Conservation (phyloP, 345 rosid species). For the Balakata baccata region DNA sequence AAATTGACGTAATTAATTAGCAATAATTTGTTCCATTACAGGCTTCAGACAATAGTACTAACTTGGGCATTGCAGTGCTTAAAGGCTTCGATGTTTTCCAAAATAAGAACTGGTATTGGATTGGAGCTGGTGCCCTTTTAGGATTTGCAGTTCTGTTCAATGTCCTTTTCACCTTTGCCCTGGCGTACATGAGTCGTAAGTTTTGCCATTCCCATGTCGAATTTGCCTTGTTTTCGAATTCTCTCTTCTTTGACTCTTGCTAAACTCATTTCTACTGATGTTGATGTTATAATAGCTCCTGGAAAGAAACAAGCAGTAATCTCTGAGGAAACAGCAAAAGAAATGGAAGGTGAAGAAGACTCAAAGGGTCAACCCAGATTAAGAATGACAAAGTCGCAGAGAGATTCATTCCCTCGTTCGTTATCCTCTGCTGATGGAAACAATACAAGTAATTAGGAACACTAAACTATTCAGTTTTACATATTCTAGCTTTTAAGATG, state of each 20-base stretch:
- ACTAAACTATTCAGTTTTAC: not conserved
- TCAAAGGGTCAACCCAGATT: conserved; percentile 33
- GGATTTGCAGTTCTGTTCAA: conserved; percentile 73
- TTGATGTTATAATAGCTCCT: conserved; percentile 43
- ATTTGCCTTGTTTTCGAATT: not conserved
- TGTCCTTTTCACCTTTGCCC: conserved; percentile 64
- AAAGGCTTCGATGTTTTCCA: conserved; percentile 6
- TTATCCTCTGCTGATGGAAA: conserved; percentile 40
- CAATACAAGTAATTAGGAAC: conserved; percentile 43
- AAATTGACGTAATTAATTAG: not conserved
- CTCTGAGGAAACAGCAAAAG: conserved; percentile 48
- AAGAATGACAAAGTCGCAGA: conserved; percentile 25
- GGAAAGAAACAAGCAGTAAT: conserved; percentile 61
- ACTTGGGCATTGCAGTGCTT: conserved; percentile 9
- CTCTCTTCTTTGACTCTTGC: conserved; percentile 3
- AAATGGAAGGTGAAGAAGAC: conserved; percentile 30
- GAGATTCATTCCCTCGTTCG: conserved; percentile 29
- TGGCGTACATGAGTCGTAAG: conserved; percentile 68
- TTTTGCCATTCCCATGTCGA: not conserved
- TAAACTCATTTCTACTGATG: not conserved
- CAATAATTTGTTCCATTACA: not conserved
- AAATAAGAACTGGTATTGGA: conserved; percentile 73
- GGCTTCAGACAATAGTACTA: not conserved
- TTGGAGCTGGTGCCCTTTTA: conserved; percentile 56
- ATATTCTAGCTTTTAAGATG: too few relatives aligned